Evolutionary conservation across 352 stramenopile genomes (phyloP).

Genomic region (Albugo candida): DNA sequence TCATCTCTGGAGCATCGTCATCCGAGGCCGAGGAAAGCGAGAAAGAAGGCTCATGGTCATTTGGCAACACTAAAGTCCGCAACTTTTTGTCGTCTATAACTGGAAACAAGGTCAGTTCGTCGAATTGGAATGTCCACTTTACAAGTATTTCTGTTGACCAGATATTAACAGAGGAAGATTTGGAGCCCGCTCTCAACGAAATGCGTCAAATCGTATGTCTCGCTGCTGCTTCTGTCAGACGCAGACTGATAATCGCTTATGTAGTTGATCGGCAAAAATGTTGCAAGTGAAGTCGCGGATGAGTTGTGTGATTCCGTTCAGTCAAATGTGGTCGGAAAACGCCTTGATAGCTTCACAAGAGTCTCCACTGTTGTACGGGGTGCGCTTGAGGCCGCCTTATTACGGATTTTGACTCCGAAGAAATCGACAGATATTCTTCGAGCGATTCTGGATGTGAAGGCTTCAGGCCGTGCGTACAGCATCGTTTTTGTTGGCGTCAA

Average conservation of each 20-base stretch:
- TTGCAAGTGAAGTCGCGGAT: conserved; percentile 88
- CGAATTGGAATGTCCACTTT: neutral
- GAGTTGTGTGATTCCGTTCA: conserved; percentile 91
- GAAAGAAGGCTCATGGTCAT: conserved; percentile 46
- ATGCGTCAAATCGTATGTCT: conserved; percentile 80
- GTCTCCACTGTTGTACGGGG: conserved; percentile 85
- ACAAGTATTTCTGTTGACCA: conserved; percentile 1
- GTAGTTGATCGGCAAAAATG: conserved; percentile 94
- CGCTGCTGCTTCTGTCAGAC: neutral
- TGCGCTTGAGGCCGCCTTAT: conserved; percentile 85
- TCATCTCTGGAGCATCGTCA: conserved; percentile 9
- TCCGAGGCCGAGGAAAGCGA: conserved; percentile 52
- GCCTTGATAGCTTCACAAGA: conserved; percentile 85
- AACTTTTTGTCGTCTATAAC: conserved; percentile 71
- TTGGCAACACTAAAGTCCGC: conserved; percentile 56
- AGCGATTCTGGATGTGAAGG: conserved; percentile 81
- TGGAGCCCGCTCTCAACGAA: conserved; percentile 82
- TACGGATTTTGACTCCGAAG: conserved; percentile 90
- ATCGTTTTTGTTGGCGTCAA: conserved; percentile 99
- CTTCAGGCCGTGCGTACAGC: conserved; percentile 82
- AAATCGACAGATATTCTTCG: conserved; percentile 91
- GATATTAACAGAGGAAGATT: conserved; percentile 84
- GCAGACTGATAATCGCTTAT: neutral
- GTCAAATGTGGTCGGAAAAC: conserved; percentile 86
- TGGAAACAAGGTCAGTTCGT: conserved; percentile 49